phyloP scores from a whole-genome alignment of 2,329 filamentous ascomycete genomes.

The Aschersonia sp. region DNA sequence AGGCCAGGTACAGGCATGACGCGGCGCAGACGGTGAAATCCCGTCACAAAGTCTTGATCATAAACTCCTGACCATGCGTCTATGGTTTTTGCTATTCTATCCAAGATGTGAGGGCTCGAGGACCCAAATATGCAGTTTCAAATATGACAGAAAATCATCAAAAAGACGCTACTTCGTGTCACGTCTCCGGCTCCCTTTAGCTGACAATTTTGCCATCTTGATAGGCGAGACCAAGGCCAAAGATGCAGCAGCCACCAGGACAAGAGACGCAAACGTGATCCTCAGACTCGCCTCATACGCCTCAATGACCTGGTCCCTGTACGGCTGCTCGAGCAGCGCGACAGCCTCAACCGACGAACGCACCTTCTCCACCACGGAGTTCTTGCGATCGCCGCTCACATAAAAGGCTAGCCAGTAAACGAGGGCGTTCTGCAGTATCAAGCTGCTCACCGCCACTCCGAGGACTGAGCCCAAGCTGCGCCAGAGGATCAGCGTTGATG shows the following conservation, averaged over 20 bases:
- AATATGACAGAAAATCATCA: background rate
- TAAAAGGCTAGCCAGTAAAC: constrained; percentile 39
- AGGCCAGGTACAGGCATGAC: too few species aligned
- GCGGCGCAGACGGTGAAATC: too few species aligned
- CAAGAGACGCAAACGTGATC: constrained; percentile 28
- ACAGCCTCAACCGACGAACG: constrained; percentile 41
- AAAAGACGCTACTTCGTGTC: background rate
- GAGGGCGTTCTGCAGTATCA: constrained; percentile 60
- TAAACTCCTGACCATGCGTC: too few species aligned
- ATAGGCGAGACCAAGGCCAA: constrained; percentile 33
- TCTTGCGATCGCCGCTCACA: constrained; percentile 44
- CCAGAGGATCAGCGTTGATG: constrained; percentile 57
- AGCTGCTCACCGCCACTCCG: constrained; percentile 56
- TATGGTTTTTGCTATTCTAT: too few species aligned
- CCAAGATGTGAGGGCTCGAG: too few species aligned
- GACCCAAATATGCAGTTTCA: too few species aligned
- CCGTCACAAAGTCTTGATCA: too few species aligned
- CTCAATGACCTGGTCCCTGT: constrained; percentile 37
- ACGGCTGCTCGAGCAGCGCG: constrained; percentile 24
- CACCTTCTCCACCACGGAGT: constrained; percentile 35
- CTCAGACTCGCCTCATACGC: constrained; percentile 38
- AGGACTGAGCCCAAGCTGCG: constrained; percentile 57
- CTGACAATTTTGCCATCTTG: constrained; percentile 36
- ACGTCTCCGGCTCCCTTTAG: constrained; percentile 15
- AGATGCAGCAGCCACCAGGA: constrained; percentile 31